These are phyloP conservation scores for Yamadazyma nakazawae DNA, from an alignment of 805 yeast genomes.

Conservation along the genomic window DNA sequence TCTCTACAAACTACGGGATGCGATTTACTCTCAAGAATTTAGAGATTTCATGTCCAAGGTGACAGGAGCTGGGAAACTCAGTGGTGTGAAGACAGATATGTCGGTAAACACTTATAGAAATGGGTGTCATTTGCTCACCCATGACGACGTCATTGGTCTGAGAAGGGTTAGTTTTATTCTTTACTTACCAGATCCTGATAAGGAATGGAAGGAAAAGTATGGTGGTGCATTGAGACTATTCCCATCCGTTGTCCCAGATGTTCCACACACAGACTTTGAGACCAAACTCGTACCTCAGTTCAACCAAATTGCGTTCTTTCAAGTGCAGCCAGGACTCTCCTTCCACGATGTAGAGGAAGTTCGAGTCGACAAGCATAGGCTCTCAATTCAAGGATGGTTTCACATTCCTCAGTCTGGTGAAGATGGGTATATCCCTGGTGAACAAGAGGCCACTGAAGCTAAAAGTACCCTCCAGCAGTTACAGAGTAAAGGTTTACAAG, in stretches of 20 bases:
- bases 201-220: slow-evolving; percentile 82
- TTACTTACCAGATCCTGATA: slow-evolving; percentile 90
- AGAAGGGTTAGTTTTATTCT: slow-evolving; percentile 89
- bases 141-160: slow-evolving; percentile 97
- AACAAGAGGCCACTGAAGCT: slow-evolving; percentile 74
- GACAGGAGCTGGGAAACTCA: slow-evolving; percentile 83
- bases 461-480: slow-evolving; percentile 74
- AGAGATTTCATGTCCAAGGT: slow-evolving; percentile 73
- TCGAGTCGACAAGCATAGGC: slow-evolving; percentile 80
- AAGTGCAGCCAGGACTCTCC: slow-evolving; percentile 92
- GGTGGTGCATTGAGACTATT: slow-evolving; percentile 91
- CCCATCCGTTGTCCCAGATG: slow-evolving; percentile 84
- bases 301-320: slow-evolving; percentile 93
- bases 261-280: slow-evolving; percentile 75
- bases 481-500: slow-evolving; percentile 72
- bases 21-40: slow-evolving; percentile 82
- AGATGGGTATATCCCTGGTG: slow-evolving; percentile 77
- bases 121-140: slow-evolving; percentile 91
- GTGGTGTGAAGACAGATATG: slow-evolving; percentile 91
- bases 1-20: slow-evolving; percentile 75
- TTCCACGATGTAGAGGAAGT: slow-evolving; percentile 99
- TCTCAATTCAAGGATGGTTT: slow-evolving; percentile 98
- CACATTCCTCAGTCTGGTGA: slow-evolving; percentile 96
- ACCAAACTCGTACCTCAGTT: slow-evolving; percentile 82
- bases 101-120: slow-evolving; percentile 86